These are phyloP conservation scores for Amanita subjunquillea DNA, from an alignment of 768 basidiomycete genomes.

Conservation along the genomic window DNA sequence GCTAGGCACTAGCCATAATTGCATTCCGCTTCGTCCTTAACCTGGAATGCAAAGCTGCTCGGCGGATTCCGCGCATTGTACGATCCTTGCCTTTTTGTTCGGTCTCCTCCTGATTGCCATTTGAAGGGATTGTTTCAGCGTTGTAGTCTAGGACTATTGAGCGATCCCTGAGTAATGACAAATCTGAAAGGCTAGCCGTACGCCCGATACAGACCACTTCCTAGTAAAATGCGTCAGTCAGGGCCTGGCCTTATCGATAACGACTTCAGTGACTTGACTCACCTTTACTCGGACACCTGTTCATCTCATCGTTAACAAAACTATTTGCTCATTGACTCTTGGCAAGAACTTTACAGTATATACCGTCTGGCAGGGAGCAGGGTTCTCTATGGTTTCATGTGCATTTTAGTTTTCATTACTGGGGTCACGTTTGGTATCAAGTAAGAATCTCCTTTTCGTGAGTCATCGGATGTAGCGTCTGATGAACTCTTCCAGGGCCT, in stretches of 20 bases:
- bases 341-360: neutral
- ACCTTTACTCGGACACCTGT: conserved; percentile 5
- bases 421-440: neutral
- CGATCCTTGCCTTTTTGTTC: too few species aligned
- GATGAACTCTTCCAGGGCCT: neutral
- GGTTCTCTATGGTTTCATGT: neutral
- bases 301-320: neutral
- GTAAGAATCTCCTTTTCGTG: neutral
- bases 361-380: neutral
- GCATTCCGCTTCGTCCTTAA: too few species aligned
- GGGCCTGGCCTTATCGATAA: conserved; percentile 8
- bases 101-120: too few species aligned
- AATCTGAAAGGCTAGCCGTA: conserved; percentile 5
- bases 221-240: neutral
- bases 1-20: too few species aligned
- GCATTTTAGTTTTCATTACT: neutral
- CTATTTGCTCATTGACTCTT: neutral
- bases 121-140: too few species aligned
- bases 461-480: neutral
- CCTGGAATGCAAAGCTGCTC: too few species aligned
- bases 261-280: conserved; percentile 5
- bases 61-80: too few species aligned
- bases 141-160: too few species aligned
- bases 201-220: neutral
- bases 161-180: neutral